Conservation (phyloP, 2,329 filamentous ascomycete genomes). For the Xylariaceae sp. region DNA sequence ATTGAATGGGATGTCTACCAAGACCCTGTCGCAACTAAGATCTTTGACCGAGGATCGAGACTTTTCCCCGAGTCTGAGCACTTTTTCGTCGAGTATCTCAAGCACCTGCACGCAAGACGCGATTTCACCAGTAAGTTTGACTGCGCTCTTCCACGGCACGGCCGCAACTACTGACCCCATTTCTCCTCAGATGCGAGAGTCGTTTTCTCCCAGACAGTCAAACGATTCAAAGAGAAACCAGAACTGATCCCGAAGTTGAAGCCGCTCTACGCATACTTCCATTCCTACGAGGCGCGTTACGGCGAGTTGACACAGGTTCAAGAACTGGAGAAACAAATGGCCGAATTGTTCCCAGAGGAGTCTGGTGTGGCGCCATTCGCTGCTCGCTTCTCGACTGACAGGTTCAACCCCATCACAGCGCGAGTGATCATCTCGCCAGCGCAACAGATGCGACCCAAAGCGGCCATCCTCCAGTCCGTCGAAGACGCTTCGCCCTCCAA, state of each 20-base stretch:
- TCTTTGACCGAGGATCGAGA: constrained; percentile 89
- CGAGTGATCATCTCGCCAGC: constrained; percentile 77
- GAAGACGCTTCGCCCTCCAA: constrained; percentile 42
- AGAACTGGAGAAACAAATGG: constrained; percentile 89
- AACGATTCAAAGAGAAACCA: constrained; percentile 70
- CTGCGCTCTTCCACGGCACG: too few relatives aligned
- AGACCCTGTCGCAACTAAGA: constrained; percentile 85
- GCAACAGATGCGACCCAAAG: constrained; percentile 66
- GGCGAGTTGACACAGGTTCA: constrained; percentile 87
- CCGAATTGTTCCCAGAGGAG: constrained; percentile 86
- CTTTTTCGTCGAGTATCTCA: constrained; percentile 93
- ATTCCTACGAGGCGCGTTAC: constrained; percentile 91
- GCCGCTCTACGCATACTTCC: constrained; percentile 83
- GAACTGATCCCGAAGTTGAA: constrained; percentile 72
- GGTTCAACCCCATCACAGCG: constrained; percentile 77
- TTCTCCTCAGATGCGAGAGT: constrained; percentile 71
- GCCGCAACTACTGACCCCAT: constrained; percentile 20
- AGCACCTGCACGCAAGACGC: constrained; percentile 86
- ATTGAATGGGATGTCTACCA: constrained; percentile 97
- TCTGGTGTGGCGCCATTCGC: constrained; percentile 70
- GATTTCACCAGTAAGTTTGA: constrained; percentile 87
- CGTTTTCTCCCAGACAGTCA: constrained; percentile 92
- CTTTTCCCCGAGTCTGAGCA: constrained; percentile 90
- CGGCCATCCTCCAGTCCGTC: constrained; percentile 45
- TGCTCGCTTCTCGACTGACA: constrained; percentile 65